A percentile compares a stretch with the other conserved stretches of the same genome.
These are phyloP conservation scores for Boletales sp. DNA, from an alignment of 768 basidiomycete genomes.

Conservation along the genomic window DNA sequence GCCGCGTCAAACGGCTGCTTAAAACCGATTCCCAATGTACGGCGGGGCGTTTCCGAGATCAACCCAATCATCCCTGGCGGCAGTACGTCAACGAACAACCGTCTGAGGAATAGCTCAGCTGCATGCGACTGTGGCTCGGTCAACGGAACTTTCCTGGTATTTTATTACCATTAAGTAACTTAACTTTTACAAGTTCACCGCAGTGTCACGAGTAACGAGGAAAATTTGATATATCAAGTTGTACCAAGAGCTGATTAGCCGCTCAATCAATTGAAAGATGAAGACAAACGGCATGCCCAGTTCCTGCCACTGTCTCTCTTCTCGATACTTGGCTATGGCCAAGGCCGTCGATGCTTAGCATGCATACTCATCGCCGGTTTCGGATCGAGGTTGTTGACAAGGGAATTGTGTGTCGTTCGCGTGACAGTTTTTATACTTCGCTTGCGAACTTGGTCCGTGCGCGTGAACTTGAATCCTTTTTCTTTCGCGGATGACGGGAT, in stretches of 20 bases:
- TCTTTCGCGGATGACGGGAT: background rate
- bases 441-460: constrained; percentile 49
- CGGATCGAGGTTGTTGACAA: constrained; percentile 41
- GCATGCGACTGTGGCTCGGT: too few relatives aligned
- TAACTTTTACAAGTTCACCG: constrained; percentile 1
- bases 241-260: constrained; percentile 74
- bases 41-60: constrained; percentile 4
- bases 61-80: background rate
- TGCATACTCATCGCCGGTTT: constrained; percentile 28
- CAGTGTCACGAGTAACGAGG: background rate
- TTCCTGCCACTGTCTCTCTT: constrained; percentile 43
- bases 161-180: background rate
- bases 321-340: constrained; percentile 39
- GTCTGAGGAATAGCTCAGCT: background rate
- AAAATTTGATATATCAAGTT: constrained; percentile 6
- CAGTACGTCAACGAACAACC: constrained; percentile 2
- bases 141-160: background rate
- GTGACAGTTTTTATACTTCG: constrained; percentile 25
- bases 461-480: constrained; percentile 25
- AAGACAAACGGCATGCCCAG: constrained; percentile 72
- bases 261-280: constrained; percentile 41
- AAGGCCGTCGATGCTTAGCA: constrained; percentile 20
- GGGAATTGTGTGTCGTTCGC: constrained; percentile 17
- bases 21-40: background rate
- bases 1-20: background rate